Conservation (phyloP, 805 yeast genomes). For the Candida lessepsii region DNA sequence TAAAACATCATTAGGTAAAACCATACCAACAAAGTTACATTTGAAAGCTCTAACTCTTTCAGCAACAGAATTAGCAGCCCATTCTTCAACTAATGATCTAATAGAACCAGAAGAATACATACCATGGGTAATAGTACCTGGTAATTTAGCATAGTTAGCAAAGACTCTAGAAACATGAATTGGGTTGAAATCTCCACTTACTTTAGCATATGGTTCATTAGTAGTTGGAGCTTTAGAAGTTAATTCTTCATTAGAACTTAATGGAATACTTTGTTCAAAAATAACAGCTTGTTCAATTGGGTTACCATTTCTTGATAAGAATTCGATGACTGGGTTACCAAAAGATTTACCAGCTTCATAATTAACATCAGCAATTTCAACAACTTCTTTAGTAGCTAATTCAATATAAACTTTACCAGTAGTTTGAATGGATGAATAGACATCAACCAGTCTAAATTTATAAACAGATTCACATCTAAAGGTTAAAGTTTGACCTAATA, state of each 20-base stretch:
- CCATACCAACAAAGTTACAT: conserved; percentile 94
- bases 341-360: conserved; percentile 90
- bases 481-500: conserved; percentile 76
- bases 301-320: conserved; percentile 85
- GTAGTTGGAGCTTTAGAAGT: conserved; percentile 86
- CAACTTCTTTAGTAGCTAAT: conserved; percentile 85
- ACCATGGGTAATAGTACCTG: conserved; percentile 98
- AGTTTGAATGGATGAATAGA: conserved; percentile 78
- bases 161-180: conserved; percentile 96
- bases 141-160: conserved; percentile 87
- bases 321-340: conserved; percentile 97
- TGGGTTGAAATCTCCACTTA: conserved; percentile 98
- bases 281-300: conserved; percentile 91
- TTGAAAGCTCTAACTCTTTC: conserved; percentile 93
- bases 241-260: conserved; percentile 62
- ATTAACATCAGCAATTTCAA: conserved; percentile 77
- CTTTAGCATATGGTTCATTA: conserved; percentile 94
- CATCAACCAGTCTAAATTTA: conserved; percentile 71
- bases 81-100: conserved; percentile 91
- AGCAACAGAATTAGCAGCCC: conserved; percentile 98
- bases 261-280: conserved; percentile 88
- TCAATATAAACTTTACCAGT: conserved; percentile 84
- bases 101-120: conserved; percentile 97
- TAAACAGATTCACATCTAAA: conserved; percentile 87
- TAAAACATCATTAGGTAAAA: conserved; percentile 88